These are phyloP conservation scores for Chamaecrista fasciculata DNA, from an alignment of 306 rosid species.

Conservation along the genomic window DNA sequence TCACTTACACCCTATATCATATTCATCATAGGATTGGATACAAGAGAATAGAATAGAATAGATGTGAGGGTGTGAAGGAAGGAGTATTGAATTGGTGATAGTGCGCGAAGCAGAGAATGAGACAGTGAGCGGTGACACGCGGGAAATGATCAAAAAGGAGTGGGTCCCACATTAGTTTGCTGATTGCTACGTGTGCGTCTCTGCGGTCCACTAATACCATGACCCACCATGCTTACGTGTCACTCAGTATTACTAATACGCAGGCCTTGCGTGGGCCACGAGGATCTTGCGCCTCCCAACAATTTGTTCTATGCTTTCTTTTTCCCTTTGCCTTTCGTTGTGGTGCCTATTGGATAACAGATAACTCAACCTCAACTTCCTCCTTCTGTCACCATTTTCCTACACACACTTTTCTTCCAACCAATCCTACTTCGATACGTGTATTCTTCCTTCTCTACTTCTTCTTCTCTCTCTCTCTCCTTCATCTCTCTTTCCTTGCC, in stretches of 20 bases:
- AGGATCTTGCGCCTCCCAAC: conserved; percentile 26
- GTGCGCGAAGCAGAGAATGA: background rate
- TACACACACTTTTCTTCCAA: background rate
- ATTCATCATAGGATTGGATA: too few species aligned
- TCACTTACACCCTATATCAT: background rate
- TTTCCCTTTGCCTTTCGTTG: background rate
- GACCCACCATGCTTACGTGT: conserved; percentile 1
- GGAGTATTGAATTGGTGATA: background rate
- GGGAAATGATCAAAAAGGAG: background rate
- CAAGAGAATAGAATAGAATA: too few species aligned
- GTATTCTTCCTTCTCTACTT: background rate
- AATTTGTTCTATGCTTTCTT: background rate
- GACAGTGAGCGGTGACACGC: background rate
- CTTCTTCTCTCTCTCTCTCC: too few species aligned
- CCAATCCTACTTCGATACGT: background rate
- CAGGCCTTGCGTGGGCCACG: too few species aligned
- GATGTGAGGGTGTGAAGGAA: background rate
- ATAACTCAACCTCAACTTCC: background rate
- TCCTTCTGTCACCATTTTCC: background rate
- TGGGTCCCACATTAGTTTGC: conserved; percentile 26
- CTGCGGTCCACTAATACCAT: conserved; percentile 30
- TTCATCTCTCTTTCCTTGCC: too few species aligned
- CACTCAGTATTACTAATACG: too few species aligned
- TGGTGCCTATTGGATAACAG: background rate
- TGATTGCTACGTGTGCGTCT: conserved; percentile 17